Evolutionary conservation across 192 early-diverging fungal species (phyloP), one percentile per base, ranked within the genome.

Genomic region (Lunasporangiospora selenospora): DNA sequence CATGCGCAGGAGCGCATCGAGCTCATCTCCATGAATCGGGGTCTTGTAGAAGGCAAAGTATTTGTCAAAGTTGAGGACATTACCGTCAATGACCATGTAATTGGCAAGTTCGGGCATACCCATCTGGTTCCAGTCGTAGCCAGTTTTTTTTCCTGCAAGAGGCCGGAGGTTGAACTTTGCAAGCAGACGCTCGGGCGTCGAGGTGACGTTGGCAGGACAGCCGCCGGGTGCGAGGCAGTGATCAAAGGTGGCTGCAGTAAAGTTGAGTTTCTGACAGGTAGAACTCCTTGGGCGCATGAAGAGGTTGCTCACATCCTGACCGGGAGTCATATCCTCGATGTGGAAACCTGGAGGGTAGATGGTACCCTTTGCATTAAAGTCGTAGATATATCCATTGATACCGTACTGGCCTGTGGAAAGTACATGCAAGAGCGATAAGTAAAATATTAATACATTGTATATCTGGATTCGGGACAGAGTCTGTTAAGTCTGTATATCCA

Each of bases 1-100:
- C 6, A 16, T 41, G 23, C 87, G 85, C 45, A 89, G 75, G 27
- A 79, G 77, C 37, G 79, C 45, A 54, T 88, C 87, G 13, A 88
- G 42, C 3, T 78, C 54, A 48, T 88, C 87, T 29, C 54, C 37
- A 3, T 49, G 13, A 16, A 77, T 47, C 11, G 80, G 75, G 12
- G 51, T 63, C 30, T 49, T 75, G 62, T 75, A 62, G 12, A 82
- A 53, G 2, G 62, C 56, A 48, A 85, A 79, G 67, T 88, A 88
- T 37, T 67, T 69, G 27, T 77, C 80, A 48, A 89, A 64, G 54
- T 89, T 86, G 42, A 89, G 52, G 0, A 89, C 87, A 24, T 79
- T 71, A 23, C 87, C 87, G 65, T 89, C 82, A 55, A 87, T 76
- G 50, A 86, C 85, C 64, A 87, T 78, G 63, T 75, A 84, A 41